Base-by-base conservation (phyloP, 345 rosid species). In the Aquilaria yunnanensis region DNA sequence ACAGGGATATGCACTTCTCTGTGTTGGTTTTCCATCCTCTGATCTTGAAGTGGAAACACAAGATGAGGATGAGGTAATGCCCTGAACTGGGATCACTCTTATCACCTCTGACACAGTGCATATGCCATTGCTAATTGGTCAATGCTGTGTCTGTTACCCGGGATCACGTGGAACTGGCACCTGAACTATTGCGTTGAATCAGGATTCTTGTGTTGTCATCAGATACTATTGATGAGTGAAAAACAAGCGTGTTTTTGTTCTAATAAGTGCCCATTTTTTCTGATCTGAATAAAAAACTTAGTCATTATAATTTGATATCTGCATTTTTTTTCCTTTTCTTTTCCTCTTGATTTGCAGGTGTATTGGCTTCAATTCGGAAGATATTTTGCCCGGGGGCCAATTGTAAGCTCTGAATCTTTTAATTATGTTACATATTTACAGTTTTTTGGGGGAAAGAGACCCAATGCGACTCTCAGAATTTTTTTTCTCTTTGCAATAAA, bases 291-390 rank as follows among this genome's bases (percentile, higher is more conserved):
- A 31, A 59, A 54, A 45, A 12, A 9, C 68, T 56, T 23, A 48
- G 32, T 43, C 54, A 23, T 61, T 55, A 16, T 61, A 46, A 14
- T 31, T 59, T 16, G 23, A 16, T 16, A 16, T 16, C 23, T 16
- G 23, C 23, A 16, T 16, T 0, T 16, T 16, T 16, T 16, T 16
- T 52, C 59, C 33, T 45, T 61, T 46, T 30, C 31, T 30, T 62
- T 49, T 2, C 41, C 14, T 69, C 23, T 66, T 16, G 54, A 33
- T 55, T 57, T 64, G 60, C 86, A 92, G 98, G 96, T 92, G 13
- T 89, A 92, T 69, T 89, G 98, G 96, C 96, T 92, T 72, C 97
- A 93, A 63, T 93, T 93, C 69, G 98, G 98, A 83, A 86, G 98
- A 90, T 93, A 90, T 83, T 90, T 87, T 57, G 98, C 98, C 3